Base-by-base conservation (phyloP, 2,329 filamentous ascomycete species). In the Hymenoscyphus albidus region DNA sequence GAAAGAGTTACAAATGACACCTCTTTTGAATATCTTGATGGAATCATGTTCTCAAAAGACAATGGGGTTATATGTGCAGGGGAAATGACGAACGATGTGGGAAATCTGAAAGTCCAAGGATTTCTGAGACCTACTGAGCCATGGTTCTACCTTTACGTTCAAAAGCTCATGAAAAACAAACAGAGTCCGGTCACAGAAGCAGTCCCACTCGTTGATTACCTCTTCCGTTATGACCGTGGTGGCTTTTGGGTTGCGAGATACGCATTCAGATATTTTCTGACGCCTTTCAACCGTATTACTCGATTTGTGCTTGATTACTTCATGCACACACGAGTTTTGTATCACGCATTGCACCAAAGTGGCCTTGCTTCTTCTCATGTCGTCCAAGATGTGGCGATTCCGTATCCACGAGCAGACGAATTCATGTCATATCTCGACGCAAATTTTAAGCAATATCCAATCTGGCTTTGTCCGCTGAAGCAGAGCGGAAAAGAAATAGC, bases 201-300 rank as follows among this genome's bases (percentile, higher is more conserved):
- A 2, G 39, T 63, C 5, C 62, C 82, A 0, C 68, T 82, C 0
- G 74, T 75, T 9, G 81, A 84, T 54, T 87, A 87, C 69, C 77
- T 87, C 5, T 87, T 87, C 72, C 80, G 84, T 5, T 86, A 89
- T 70, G 86, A 89, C 71, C 79, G 87, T 2, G 87, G 85, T 13
- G 85, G 82, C 0, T 90, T 89, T 74, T 89, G 87, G 87, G 87
- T n/a, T 81, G 84, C 38, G 81, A 80, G 2, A 88, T 89, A 76
- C 54, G 84, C 85, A 0, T 89, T 83, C 75, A 77, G 79, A 2
- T 88, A 88, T 71, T 87, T 87, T 74, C 68, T 80, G 27, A 71
- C 80, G 0, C 87, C 86, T 0, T 88, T 88, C 77, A 88, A 82
- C 67, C 76, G 76, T 9, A 72, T 87, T 56, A 86, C 84, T 0